A percentile compares a stretch with the other conserved stretches of the same genome.
These are phyloP conservation scores for Mortierella alpina DNA, from an alignment of 192 early-diverging fungal species.

Conservation along the genomic window DNA sequence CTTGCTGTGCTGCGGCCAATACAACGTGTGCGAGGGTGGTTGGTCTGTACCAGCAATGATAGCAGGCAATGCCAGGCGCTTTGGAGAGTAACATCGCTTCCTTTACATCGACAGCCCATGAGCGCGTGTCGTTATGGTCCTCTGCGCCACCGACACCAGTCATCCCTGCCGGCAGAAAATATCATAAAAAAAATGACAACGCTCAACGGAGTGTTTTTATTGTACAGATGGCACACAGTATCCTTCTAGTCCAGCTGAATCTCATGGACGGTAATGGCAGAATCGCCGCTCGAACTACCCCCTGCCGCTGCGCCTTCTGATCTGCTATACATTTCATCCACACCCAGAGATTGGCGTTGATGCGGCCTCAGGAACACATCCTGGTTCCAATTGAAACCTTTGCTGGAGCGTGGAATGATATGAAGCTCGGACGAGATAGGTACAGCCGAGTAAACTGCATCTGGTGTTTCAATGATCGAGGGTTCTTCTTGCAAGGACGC, in stretches of 20 bases:
- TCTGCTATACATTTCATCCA: conserved; percentile 32
- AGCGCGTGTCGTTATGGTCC: too few relatives aligned
- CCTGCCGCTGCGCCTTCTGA: not conserved
- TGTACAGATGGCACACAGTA: not conserved
- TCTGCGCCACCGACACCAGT: too few relatives aligned
- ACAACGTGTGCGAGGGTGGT: too few relatives aligned
- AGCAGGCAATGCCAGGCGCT: too few relatives aligned
- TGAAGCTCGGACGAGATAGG: conserved; percentile 35
- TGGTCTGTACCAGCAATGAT: too few relatives aligned
- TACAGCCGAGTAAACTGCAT: conserved; percentile 39
- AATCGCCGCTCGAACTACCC: not conserved
- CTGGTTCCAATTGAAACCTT: conserved; percentile 48
- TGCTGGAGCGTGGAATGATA: conserved; percentile 44
- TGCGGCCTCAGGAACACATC: conserved; percentile 49
- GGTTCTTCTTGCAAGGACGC: conserved; percentile 13
- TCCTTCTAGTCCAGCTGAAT: conserved; percentile 31
- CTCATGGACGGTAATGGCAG: conserved; percentile 29
- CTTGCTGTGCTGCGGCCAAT: too few relatives aligned
- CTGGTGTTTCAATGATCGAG: conserved; percentile 21
- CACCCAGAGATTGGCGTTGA: conserved; percentile 33
- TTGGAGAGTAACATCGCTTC: too few relatives aligned
- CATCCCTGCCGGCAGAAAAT: too few relatives aligned
- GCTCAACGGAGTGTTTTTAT: too few relatives aligned
- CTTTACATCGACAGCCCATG: too few relatives aligned
- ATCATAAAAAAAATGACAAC: too few relatives aligned